Evolutionary conservation across 2,329 filamentous ascomycete genomes (phyloP).

Genomic region (Cladosporium sp.): DNA sequence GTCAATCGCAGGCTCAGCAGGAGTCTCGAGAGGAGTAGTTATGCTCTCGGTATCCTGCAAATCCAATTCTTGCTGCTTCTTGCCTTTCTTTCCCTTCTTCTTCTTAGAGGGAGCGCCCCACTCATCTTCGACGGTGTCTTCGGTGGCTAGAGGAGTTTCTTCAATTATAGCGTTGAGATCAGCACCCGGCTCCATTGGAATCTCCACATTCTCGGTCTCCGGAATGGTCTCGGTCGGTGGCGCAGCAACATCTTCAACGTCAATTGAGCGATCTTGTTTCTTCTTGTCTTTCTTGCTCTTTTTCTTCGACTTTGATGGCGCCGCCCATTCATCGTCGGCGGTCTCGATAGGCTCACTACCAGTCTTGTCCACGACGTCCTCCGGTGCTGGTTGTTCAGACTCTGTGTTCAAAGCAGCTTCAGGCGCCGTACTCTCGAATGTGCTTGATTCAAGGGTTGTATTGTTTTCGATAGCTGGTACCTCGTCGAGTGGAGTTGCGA

Average conservation of each 20-base stretch:
- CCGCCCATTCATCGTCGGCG: slow-evolving; percentile 3
- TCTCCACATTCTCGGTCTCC: not conserved
- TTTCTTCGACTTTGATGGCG: slow-evolving; percentile 26
- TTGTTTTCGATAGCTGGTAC: not conserved
- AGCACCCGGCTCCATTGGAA: not conserved
- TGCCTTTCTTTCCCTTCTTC: slow-evolving; percentile 34
- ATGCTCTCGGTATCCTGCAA: not conserved
- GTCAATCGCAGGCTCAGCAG: not conserved
- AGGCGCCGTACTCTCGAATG: not conserved
- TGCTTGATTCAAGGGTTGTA: not conserved
- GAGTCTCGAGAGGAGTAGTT: not conserved
- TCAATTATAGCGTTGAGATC: not conserved
- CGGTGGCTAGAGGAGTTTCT: not conserved
- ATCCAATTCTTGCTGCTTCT: slow-evolving; percentile 26
- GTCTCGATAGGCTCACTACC: slow-evolving; percentile 16
- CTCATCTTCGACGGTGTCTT: slow-evolving; percentile 24
- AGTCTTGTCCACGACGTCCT: not conserved
- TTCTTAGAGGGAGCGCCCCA: slow-evolving; percentile 28
- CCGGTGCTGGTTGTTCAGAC: not conserved
- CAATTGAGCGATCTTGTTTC: slow-evolving; percentile 21
- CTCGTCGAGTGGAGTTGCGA: not conserved
- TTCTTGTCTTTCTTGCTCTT: slow-evolving; percentile 34
- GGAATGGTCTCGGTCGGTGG: not conserved
- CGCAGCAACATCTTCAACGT: slow-evolving; percentile 11
- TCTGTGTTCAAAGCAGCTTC: not conserved